A percentile compares a stretch with the other conserved stretches of the same genome.
These are phyloP conservation scores for Wickerhamomyces subpelliculosus DNA, from an alignment of 805 yeast genomes.

Conservation along the genomic window DNA sequence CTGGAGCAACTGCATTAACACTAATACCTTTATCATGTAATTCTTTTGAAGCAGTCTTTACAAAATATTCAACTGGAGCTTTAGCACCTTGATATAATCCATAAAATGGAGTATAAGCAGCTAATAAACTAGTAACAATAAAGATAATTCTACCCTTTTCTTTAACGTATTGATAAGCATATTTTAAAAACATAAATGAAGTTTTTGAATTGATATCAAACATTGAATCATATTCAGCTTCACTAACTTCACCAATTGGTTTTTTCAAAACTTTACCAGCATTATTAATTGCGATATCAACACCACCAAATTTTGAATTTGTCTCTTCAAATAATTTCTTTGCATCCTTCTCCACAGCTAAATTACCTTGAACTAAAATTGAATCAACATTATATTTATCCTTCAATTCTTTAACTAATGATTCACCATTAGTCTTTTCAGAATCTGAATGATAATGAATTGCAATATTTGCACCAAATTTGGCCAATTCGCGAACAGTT, in stretches of 20 bases:
- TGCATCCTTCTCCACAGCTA: conserved; percentile 31
- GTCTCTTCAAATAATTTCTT: conserved; percentile 40
- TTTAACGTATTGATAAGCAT: conserved; percentile 43
- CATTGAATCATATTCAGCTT: conserved; percentile 50
- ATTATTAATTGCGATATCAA: conserved; percentile 61
- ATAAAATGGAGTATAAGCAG: conserved; percentile 54
- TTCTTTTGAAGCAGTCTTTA: conserved; percentile 50
- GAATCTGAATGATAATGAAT: conserved; percentile 46
- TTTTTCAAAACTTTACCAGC: conserved; percentile 65
- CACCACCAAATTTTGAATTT: conserved; percentile 35
- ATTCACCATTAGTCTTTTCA: conserved; percentile 30
- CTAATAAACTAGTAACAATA: conserved; percentile 57
- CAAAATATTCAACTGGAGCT: conserved; percentile 47
- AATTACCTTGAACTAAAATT: conserved; percentile 16
- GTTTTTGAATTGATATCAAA: conserved; percentile 47
- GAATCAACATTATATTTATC: conserved; percentile 32
- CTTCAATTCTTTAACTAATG: conserved; percentile 30
- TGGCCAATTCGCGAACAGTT: conserved; percentile 48
- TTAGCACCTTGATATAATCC: conserved; percentile 51
- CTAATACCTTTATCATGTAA: conserved; percentile 37
- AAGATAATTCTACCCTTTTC: conserved; percentile 49
- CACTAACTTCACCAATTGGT: conserved; percentile 43
- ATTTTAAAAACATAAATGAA: conserved; percentile 55
- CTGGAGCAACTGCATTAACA: conserved; percentile 55
- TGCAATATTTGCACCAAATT: conserved; percentile 44